phyloP scores from a whole-genome alignment of 495 filamentous ascomycete genomes.

The Neurospora terricola region DNA sequence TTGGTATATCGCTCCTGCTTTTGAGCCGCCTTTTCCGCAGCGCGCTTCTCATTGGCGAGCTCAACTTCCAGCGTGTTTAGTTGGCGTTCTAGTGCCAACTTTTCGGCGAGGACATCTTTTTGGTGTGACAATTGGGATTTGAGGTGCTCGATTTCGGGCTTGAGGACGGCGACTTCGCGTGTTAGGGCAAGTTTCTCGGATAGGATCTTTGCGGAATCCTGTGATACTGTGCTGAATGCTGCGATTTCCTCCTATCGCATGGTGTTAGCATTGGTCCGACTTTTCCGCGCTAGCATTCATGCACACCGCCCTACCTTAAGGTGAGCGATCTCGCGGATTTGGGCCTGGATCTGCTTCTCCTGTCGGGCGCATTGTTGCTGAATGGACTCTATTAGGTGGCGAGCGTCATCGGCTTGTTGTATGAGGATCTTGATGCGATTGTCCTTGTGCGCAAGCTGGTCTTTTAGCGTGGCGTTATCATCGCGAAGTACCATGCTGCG shows the following conservation, averaged over 20 bases:
- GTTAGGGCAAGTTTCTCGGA: conserved; percentile 67
- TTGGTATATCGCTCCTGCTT: conserved; percentile 36
- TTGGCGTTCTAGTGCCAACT: conserved; percentile 64
- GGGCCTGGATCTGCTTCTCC: conserved; percentile 45
- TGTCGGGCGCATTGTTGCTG: conserved; percentile 45
- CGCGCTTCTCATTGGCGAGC: conserved; percentile 66
- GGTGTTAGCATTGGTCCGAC: conserved; percentile 8
- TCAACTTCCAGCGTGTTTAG: conserved; percentile 67
- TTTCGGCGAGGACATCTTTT: conserved; percentile 59
- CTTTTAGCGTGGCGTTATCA: conserved; percentile 43
- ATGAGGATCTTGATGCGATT: conserved; percentile 49
- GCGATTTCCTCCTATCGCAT: conserved; percentile 53
- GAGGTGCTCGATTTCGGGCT: conserved; percentile 71
- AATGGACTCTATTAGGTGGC: conserved; percentile 45
- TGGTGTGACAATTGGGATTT: conserved; percentile 56
- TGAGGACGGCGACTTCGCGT: conserved; percentile 58
- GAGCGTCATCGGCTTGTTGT: conserved; percentile 45
- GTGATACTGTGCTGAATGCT: conserved; percentile 49
- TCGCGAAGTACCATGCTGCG: conserved; percentile 58
- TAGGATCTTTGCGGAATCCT: conserved; percentile 58
- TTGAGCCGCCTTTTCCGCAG: conserved; percentile 48
- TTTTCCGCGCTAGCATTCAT: not conserved
- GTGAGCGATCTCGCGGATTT: conserved; percentile 53
- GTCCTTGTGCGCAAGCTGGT: conserved; percentile 35
- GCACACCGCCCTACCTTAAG: conserved; percentile 45